These are phyloP conservation scores for Talinum fruticosum DNA, from an alignment of 148 eudicot genomes.

Conservation along the genomic window DNA sequence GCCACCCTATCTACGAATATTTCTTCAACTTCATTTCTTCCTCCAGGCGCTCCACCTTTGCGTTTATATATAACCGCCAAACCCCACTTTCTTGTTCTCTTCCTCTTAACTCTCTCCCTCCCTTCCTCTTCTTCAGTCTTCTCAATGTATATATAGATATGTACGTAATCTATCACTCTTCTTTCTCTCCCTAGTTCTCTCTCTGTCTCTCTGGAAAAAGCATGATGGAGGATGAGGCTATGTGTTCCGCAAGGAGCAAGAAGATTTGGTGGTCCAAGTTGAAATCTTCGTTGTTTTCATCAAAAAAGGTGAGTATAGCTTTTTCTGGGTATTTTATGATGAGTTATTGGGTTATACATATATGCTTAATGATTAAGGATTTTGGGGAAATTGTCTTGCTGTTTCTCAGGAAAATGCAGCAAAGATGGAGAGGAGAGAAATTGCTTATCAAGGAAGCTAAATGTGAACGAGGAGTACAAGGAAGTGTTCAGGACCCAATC, in stretches of 20 bases:
- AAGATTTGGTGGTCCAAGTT: slow-evolving; percentile 27
- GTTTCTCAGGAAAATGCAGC: slow-evolving; percentile 27
- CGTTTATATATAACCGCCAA: slow-evolving; percentile 17
- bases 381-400: neutral
- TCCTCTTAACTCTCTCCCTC: slow-evolving; percentile 16
- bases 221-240: slow-evolving; percentile 8
- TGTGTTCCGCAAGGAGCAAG: slow-evolving; percentile 11
- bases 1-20: neutral
- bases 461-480: slow-evolving; percentile 42
- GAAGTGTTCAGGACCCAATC: slow-evolving; percentile 44
- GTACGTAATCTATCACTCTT: too few species aligned
- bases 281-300: slow-evolving; percentile 19
- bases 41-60: slow-evolving; percentile 3
- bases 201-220: neutral
- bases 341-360: neutral
- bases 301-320: slow-evolving; percentile 19
- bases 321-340: neutral
- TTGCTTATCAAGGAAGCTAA: slow-evolving; percentile 26
- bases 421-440: slow-evolving; percentile 19
- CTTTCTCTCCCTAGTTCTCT: neutral
- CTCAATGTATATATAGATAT: neutral
- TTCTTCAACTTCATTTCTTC: neutral
- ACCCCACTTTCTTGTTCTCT: slow-evolving; percentile 24
- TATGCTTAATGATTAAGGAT: neutral
- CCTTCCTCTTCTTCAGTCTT: neutral